Evolutionary conservation across 2,329 filamentous ascomycete genomes (phyloP).

Genomic region (Thelonectria olida): DNA sequence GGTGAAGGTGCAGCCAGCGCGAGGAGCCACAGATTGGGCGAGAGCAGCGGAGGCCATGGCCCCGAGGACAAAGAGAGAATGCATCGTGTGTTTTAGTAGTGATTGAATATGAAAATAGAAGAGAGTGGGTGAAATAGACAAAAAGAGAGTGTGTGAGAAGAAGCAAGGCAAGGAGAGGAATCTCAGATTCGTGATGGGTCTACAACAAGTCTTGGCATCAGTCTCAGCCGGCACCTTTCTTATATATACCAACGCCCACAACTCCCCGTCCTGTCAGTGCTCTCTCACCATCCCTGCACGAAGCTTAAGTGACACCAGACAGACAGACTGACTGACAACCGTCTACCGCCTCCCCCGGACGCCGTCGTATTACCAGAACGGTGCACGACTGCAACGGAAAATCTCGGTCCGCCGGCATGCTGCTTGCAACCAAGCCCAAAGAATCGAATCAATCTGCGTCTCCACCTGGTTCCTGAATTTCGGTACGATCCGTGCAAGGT

Average conservation of each 20-base stretch:
- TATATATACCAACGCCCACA: neutral
- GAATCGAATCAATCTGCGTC: neutral
- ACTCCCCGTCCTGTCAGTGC: neutral
- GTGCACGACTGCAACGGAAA: slow-evolving; percentile 15
- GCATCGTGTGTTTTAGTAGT: slow-evolving; percentile 15
- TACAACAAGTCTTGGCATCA: neutral
- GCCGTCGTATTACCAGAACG: slow-evolving; percentile 8
- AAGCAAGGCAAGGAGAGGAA: neutral
- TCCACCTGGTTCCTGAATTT: slow-evolving; percentile 15
- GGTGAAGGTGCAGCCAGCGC: slow-evolving; percentile 62
- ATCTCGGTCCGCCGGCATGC: slow-evolving; percentile 12
- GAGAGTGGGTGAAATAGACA: neutral
- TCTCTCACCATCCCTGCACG: neutral
- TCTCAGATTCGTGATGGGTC: neutral
- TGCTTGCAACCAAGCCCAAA: neutral
- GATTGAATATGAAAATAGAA: neutral
- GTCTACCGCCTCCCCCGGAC: too few relatives aligned
- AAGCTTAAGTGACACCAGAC: neutral
- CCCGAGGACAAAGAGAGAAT: slow-evolving; percentile 37
- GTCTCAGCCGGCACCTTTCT: neutral
- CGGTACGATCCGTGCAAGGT: slow-evolving; percentile 4
- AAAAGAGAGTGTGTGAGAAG: neutral
- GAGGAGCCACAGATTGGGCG: slow-evolving; percentile 34
- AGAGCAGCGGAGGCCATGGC: slow-evolving; percentile 39
- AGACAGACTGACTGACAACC: slow-evolving; percentile 24